Evolutionary conservation across 2,329 filamentous ascomycete genomes (phyloP).

Genomic region (Penicillium capsulatum): DNA sequence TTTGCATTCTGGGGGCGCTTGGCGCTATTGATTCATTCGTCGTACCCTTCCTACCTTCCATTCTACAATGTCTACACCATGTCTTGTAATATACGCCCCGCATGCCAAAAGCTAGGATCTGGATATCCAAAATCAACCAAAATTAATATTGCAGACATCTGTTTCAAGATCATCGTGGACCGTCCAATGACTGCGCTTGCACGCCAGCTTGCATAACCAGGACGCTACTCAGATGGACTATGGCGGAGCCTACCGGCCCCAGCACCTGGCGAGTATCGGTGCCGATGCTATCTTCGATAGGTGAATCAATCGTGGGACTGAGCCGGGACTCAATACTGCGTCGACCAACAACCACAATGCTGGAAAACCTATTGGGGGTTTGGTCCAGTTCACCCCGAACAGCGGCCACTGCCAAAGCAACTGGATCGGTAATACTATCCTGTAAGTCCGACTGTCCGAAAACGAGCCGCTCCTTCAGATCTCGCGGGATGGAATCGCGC

Average conservation of each 20-base stretch:
- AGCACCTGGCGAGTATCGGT: conserved; percentile 29
- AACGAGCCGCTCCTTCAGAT: conserved; percentile 53
- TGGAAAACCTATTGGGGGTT: conserved; percentile 62
- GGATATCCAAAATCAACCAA: too few species aligned
- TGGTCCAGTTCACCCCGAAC: conserved; percentile 59
- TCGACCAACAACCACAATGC: conserved; percentile 65
- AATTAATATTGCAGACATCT: too few species aligned
- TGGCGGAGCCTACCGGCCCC: conserved; percentile 34
- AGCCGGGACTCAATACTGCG: conserved; percentile 24
- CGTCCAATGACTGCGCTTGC: too few species aligned
- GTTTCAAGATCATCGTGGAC: too few species aligned
- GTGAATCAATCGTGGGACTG: conserved; percentile 5
- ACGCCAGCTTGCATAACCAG: conserved; percentile 64
- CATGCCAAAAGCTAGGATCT: too few species aligned
- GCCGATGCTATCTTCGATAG: conserved; percentile 37
- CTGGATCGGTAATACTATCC: conserved; percentile 43
- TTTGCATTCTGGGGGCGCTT: too few species aligned
- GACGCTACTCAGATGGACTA: conserved; percentile 61
- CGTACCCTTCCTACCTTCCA: too few species aligned
- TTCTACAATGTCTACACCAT: too few species aligned
- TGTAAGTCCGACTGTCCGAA: conserved; percentile 44
- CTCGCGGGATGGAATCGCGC: conserved; percentile 51
- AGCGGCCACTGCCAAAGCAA: conserved; percentile 46
- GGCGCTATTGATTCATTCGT: too few species aligned
- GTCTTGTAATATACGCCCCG: too few species aligned